Conservation (phyloP, 148 eudicot genomes). For the Nyssa sinensis region DNA sequence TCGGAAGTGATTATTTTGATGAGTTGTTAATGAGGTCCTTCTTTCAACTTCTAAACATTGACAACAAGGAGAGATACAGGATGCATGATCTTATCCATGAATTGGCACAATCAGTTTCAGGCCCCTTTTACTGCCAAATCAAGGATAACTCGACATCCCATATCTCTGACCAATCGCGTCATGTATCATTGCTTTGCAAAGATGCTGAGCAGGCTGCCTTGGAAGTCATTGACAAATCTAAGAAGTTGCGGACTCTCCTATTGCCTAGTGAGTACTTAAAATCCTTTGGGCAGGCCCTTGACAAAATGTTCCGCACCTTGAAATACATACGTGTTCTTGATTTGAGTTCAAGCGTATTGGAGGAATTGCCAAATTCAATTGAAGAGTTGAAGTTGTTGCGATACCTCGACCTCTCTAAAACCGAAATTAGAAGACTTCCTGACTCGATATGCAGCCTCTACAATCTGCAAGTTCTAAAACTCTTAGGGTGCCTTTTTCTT, state of each 20-base stretch:
- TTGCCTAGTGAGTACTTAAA: slow-evolving; percentile 8
- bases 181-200: slow-evolving; percentile 20
- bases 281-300: slow-evolving; percentile 26
- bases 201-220: slow-evolving; percentile 17
- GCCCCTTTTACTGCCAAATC: slow-evolving; percentile 11
- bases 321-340: slow-evolving; percentile 28
- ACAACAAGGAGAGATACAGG: slow-evolving; percentile 21
- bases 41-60: slow-evolving; percentile 24
- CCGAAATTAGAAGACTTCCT: slow-evolving; percentile 30
- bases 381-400: slow-evolving; percentile 30
- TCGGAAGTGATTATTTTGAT: slow-evolving; percentile 22
- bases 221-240: slow-evolving; percentile 14
- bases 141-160: slow-evolving; percentile 8
- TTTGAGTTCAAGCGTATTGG: slow-evolving; percentile 31
- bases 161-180: background rate
- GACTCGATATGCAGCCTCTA: slow-evolving; percentile 30
- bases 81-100: slow-evolving; percentile 39
- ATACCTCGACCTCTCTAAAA: slow-evolving; percentile 29
- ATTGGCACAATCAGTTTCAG: slow-evolving; percentile 26
- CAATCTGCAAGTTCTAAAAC: slow-evolving; percentile 30
- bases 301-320: slow-evolving; percentile 19
- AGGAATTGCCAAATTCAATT: slow-evolving; percentile 27
- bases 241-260: slow-evolving; percentile 24
- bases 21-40: slow-evolving; percentile 22
- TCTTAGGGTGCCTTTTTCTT: slow-evolving; percentile 32